Evolutionary conservation across 768 basidiomycete species (phyloP).

Genomic region (Lactarius vividus): DNA sequence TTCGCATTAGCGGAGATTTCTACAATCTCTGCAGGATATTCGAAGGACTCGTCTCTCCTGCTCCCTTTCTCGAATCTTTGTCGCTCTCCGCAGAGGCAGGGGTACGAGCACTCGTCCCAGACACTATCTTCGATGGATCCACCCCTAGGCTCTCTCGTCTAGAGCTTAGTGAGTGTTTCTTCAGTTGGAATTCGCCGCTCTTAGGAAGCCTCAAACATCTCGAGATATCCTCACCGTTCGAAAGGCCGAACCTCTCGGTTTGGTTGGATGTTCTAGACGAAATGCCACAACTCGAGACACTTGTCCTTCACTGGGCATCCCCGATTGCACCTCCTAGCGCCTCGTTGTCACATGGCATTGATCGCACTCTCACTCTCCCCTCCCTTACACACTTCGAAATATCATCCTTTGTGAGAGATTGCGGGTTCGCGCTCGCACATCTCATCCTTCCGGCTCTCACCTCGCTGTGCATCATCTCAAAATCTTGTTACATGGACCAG

Average conservation of each 20-base stretch:
- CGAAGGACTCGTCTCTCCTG: no score
- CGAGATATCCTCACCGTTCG: background rate
- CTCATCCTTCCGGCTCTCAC: slow-evolving; percentile 9
- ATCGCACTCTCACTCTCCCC: slow-evolving; percentile 2
- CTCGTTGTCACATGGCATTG: no score
- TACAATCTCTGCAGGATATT: no score
- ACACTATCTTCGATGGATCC: no score
- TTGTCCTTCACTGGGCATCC: background rate
- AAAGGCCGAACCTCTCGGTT: background rate
- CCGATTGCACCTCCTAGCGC: background rate
- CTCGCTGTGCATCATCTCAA: background rate
- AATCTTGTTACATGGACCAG: background rate
- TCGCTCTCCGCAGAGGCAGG: no score
- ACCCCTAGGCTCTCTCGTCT: no score
- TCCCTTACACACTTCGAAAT: background rate
- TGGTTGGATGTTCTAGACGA: slow-evolving; percentile 5
- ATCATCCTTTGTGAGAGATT: background rate
- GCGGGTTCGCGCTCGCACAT: slow-evolving; percentile 9
- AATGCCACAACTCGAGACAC: background rate
- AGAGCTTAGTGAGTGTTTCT: no score
- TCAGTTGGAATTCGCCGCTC: slow-evolving; percentile 5
- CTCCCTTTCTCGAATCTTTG: no score
- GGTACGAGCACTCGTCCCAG: no score
- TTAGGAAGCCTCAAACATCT: background rate
- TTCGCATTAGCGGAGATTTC: no score